Evolutionary conservation across 75 land plant genomes (phyloP).

Genomic region (Larix kaempferi): DNA sequence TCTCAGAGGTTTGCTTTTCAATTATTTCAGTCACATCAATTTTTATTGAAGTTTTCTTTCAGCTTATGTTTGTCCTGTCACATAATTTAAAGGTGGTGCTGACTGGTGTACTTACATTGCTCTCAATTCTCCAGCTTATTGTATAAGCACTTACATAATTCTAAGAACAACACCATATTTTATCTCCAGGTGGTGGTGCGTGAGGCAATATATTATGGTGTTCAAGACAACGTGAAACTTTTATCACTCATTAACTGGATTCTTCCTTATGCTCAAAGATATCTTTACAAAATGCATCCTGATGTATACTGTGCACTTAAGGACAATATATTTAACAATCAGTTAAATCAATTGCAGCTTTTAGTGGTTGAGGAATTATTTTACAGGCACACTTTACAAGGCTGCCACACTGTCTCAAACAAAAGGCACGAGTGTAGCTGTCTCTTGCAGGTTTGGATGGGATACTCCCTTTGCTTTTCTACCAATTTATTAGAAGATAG

Average conservation of each 20-base stretch:
- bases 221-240: slow-evolving; percentile 30
- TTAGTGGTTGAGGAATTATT: slow-evolving; percentile 59
- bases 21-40: no score
- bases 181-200: slow-evolving; percentile 68
- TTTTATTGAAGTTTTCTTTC: not conserved
- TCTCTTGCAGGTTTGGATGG: slow-evolving; percentile 66
- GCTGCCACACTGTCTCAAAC: slow-evolving; percentile 26
- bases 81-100: not conserved
- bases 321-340: slow-evolving; percentile 22
- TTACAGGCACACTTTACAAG: slow-evolving; percentile 59
- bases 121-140: not conserved
- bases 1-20: slow-evolving; percentile 61
- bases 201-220: slow-evolving; percentile 73
- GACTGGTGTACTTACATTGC: not conserved
- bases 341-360: slow-evolving; percentile 32
- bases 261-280: slow-evolving; percentile 87
- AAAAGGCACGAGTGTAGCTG: slow-evolving; percentile 48
- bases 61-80: not conserved
- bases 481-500: not conserved
- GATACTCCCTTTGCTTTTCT: not conserved
- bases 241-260: slow-evolving; percentile 59
- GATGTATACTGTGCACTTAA: slow-evolving; percentile 43
- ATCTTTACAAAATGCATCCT: slow-evolving; percentile 47
- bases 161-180: not conserved
- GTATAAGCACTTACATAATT: not conserved